Evolutionary conservation across 352 stramenopile genomes (phyloP).

Genomic region (Pythium folliculosum): DNA sequence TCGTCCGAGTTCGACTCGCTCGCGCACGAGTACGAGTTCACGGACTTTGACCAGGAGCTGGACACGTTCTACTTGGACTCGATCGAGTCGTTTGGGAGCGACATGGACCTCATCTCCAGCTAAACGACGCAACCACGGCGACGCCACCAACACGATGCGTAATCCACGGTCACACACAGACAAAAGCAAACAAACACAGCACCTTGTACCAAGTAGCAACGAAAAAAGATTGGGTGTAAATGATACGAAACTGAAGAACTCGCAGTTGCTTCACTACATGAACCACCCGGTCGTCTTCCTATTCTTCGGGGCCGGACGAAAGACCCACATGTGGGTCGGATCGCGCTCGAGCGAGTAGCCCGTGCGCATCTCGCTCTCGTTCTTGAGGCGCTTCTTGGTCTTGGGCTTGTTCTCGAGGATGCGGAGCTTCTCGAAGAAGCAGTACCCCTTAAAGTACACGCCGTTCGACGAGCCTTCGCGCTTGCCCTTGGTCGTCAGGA

Average conservation of each 20-base stretch:
- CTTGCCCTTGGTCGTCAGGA: constrained; percentile 47
- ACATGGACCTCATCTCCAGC: constrained; percentile 65
- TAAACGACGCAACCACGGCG: no score
- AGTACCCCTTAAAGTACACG: constrained; percentile 49
- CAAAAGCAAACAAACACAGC: constrained; percentile 16
- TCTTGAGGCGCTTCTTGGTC: constrained; percentile 46
- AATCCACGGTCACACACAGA: no score
- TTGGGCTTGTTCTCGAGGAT: constrained; percentile 44
- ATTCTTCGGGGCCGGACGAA: neutral
- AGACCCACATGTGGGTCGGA: constrained; percentile 27
- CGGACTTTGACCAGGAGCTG: constrained; percentile 81
- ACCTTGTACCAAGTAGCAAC: constrained; percentile 6
- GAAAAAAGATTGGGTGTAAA: constrained; percentile 9
- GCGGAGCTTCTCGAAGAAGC: constrained; percentile 60
- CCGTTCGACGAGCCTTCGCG: constrained; percentile 51
- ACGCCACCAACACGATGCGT: no score
- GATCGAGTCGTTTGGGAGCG: constrained; percentile 60
- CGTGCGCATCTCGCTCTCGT: constrained; percentile 29
- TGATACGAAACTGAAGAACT: neutral
- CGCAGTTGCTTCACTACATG: constrained; percentile 1
- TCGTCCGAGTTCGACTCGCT: constrained; percentile 71
- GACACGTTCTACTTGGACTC: constrained; percentile 81
- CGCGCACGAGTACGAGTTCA: constrained; percentile 78
- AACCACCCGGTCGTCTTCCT: no score
- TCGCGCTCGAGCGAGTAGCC: constrained; percentile 37